Evolutionary conservation across 345 rosid genomes (phyloP).

Genomic region (Euphorbia tirucalli): DNA sequence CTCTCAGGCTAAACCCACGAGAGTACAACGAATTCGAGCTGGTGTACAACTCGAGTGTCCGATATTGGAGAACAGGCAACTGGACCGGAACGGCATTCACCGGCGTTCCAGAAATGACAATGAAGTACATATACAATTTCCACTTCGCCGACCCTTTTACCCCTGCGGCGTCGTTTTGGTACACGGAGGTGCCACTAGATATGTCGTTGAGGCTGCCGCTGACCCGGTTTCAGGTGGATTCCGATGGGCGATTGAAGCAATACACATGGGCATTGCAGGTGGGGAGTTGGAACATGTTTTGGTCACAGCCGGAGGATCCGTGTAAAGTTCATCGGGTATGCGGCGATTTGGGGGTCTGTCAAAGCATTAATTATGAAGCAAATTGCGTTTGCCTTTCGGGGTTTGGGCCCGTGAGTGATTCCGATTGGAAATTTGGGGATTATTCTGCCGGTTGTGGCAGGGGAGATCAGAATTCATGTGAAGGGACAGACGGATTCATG

Average conservation of each 20-base stretch:
- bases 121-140: slow-evolving; percentile 59
- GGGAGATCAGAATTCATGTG: slow-evolving; percentile 26
- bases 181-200: slow-evolving; percentile 37
- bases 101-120: slow-evolving; percentile 50
- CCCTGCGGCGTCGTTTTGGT: slow-evolving; percentile 56
- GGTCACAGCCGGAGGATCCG: slow-evolving; percentile 46
- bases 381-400: slow-evolving; percentile 47
- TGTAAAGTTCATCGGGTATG: slow-evolving; percentile 49
- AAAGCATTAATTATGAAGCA: neutral
- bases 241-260: slow-evolving; percentile 42
- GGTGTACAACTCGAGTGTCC: slow-evolving; percentile 33
- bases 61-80: slow-evolving; percentile 60
- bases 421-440: slow-evolving; percentile 49
- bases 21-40: slow-evolving; percentile 45
- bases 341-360: slow-evolving; percentile 45
- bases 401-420: slow-evolving; percentile 36
- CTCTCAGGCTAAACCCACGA: slow-evolving; percentile 37
- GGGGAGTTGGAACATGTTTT: slow-evolving; percentile 48
- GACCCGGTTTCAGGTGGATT: slow-evolving; percentile 48
- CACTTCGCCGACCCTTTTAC: slow-evolving; percentile 48
- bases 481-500: slow-evolving; percentile 37
- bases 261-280: slow-evolving; percentile 46
- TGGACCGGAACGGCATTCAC: slow-evolving; percentile 56
- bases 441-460: slow-evolving; percentile 50
- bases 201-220: slow-evolving; percentile 33